Conservation (phyloP, 192 early-diverging fungal species). For the Chytriomyces confervae region DNA sequence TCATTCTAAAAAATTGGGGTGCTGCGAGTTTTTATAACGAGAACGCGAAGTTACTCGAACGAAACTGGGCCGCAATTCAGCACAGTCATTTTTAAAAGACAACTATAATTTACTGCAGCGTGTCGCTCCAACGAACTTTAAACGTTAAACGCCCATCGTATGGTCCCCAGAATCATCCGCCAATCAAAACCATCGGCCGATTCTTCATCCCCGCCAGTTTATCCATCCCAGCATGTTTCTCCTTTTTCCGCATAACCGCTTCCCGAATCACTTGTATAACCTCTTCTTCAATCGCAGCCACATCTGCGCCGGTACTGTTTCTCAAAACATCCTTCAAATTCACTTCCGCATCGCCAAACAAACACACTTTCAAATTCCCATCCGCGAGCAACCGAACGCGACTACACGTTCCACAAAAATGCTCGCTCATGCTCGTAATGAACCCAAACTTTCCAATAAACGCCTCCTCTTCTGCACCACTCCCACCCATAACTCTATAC, state of each 20-base stretch:
- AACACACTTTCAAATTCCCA: constrained; percentile 90
- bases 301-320: constrained; percentile 43
- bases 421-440: constrained; percentile 97
- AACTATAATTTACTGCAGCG: no score
- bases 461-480: constrained; percentile 42
- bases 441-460: constrained; percentile 92
- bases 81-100: no score
- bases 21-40: no score
- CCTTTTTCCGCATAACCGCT: constrained; percentile 85
- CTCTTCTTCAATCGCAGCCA: constrained; percentile 56
- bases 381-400: constrained; percentile 91
- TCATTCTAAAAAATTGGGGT: no score
- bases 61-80: no score
- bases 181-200: constrained; percentile 94
- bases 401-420: constrained; percentile 95
- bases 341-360: constrained; percentile 94
- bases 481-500: constrained; percentile 15
- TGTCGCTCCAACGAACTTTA: no score
- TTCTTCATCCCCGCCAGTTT: constrained; percentile 83
- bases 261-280: constrained; percentile 72
- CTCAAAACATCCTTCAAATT: constrained; percentile 82
- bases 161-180: constrained; percentile 62
- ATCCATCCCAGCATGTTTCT: constrained; percentile 93
- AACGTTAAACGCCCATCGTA: no score
- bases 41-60: no score